Evolutionary conservation across 176 grass and related monocot genomes (phyloP).

Genomic region (Bromus sterilis): DNA sequence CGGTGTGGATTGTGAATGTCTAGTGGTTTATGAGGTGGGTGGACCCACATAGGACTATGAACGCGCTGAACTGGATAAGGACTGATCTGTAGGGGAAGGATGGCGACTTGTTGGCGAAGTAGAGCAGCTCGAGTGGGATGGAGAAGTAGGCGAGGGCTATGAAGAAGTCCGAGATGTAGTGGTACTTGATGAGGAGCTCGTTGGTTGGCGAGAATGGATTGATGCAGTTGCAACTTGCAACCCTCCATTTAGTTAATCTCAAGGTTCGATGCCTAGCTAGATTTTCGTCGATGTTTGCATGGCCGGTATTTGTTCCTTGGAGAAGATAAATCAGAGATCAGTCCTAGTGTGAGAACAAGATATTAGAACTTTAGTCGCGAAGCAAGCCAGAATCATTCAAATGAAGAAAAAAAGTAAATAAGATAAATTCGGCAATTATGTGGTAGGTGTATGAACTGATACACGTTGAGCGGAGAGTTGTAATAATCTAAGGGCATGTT

Average conservation of each 20-base stretch:
- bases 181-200: constrained; percentile 56
- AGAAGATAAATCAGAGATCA: not conserved
- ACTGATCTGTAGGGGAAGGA: constrained; percentile 72
- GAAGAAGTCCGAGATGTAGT: constrained; percentile 74
- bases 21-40: constrained; percentile 63
- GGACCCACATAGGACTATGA: constrained; percentile 66
- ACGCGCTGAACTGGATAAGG: constrained; percentile 59
- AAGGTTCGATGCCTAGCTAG: not conserved
- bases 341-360: not conserved
- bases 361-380: not conserved
- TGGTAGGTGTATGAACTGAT: not conserved
- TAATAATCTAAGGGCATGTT: not conserved
- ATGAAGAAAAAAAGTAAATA: not conserved
- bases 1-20: constrained; percentile 34
- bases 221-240: constrained; percentile 64
- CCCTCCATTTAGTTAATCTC: constrained; percentile 36
- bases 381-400: not conserved
- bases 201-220: constrained; percentile 53
- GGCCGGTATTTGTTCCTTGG: not conserved
- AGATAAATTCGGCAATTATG: not conserved
- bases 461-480: too few species aligned
- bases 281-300: not conserved
- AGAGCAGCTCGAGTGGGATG: constrained; percentile 63
- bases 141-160: constrained; percentile 75
- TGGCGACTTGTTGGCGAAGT: constrained; percentile 64